A percentile compares a stretch with the other conserved stretches of the same genome.
phyloP scores from a whole-genome alignment of 2,329 filamentous ascomycete genomes.

The Diplodia scrobiculata region DNA sequence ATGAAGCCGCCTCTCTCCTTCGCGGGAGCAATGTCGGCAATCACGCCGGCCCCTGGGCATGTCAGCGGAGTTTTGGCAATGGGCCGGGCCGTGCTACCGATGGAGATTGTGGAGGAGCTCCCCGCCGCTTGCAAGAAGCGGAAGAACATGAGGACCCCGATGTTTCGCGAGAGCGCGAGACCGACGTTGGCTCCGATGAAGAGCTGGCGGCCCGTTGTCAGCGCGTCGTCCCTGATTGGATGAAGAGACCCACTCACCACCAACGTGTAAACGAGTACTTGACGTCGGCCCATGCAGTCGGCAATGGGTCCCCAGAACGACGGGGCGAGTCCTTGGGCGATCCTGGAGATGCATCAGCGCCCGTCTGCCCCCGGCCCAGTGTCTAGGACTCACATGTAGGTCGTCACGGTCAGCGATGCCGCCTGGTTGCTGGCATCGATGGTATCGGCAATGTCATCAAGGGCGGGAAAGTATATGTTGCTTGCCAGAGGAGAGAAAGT shows the following conservation, averaged over 20 bases:
- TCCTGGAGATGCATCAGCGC: conserved; percentile 40
- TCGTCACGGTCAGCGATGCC: conserved; percentile 13
- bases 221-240: no score
- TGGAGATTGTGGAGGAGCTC: conserved; percentile 49
- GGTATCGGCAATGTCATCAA: conserved; percentile 15
- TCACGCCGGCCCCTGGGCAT: not conserved
- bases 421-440: conserved; percentile 8
- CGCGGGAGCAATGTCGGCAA: conserved; percentile 23
- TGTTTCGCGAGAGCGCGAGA: conserved; percentile 13
- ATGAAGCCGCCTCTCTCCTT: conserved; percentile 24
- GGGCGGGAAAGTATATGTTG: conserved; percentile 26
- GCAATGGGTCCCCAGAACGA: conserved; percentile 40
- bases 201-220: not conserved
- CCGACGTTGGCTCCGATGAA: conserved; percentile 24
- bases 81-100: conserved; percentile 44
- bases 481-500: conserved; percentile 16
- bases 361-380: no score
- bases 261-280: conserved; percentile 18
- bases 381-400: conserved; percentile 3
- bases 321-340: conserved; percentile 51
- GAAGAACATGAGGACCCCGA: conserved; percentile 23
- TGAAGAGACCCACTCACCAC: not conserved
- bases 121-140: conserved; percentile 46
- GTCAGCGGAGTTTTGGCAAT: not conserved
- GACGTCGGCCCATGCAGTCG: conserved; percentile 19